phyloP scores from a whole-genome alignment of 768 basidiomycete species.

The Tulasnella sp. region DNA sequence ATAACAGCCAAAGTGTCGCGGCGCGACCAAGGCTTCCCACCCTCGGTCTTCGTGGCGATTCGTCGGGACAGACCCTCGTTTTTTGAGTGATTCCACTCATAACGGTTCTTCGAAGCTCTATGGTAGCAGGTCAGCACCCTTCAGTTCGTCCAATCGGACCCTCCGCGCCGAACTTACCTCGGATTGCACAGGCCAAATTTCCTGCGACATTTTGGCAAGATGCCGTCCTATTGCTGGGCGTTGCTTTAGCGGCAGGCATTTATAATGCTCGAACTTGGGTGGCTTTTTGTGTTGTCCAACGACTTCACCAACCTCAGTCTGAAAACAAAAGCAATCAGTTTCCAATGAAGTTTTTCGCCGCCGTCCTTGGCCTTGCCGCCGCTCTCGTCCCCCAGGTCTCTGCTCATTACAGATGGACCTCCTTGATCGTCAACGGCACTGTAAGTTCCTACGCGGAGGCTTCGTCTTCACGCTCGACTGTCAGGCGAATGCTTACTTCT shows the following conservation, averaged over 20 bases:
- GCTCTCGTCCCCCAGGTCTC: not conserved
- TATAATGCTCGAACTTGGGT: not conserved
- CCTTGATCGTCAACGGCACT: slow-evolving; percentile 11
- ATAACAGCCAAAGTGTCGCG: not conserved
- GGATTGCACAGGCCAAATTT: not conserved
- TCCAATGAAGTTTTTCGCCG: not conserved
- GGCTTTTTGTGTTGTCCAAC: not conserved
- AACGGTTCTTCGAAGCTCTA: not conserved
- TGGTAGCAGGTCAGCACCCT: not conserved
- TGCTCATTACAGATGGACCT: slow-evolving; percentile 17
- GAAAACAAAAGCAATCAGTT: not conserved
- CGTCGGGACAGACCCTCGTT: not conserved
- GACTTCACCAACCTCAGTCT: not conserved
- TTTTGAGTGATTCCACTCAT: not conserved
- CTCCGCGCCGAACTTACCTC: not conserved
- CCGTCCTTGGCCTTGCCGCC: not conserved
- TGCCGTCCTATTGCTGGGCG: not conserved
- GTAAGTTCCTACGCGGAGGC: not conserved
- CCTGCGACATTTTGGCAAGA: not conserved
- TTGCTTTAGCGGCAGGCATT: not conserved
- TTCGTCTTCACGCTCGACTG: not conserved
- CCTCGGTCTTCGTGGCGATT: not conserved
- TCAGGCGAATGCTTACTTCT: not conserved
- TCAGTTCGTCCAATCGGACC: not conserved
- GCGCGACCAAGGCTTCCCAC: not conserved